Evolutionary conservation across 2,329 filamentous ascomycete species (phyloP), one percentile per base, ranked within the genome.

Genomic region (Samsoniella hepiali): DNA sequence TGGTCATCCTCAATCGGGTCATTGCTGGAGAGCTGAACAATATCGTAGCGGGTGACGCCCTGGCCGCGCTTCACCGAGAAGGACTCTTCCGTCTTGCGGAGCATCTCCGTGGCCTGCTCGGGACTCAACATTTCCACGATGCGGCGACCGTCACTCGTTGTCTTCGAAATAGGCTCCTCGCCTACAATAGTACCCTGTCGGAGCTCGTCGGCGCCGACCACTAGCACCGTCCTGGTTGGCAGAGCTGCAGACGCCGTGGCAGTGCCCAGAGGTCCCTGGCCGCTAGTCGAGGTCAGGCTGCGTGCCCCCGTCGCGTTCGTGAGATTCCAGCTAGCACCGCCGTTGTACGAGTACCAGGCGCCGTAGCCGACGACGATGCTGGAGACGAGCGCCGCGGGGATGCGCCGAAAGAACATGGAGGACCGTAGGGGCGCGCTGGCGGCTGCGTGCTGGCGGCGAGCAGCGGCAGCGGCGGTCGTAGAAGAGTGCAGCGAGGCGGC

Each of bases 1-100:
- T 99, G 95, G 73, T 99, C 96, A 72, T 99, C 95, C 78, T 99
- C 95, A 64, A 99, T 99, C 0, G 95, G 95, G 70, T 96, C 91
- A 75, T 99, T 99, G 80, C 92, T 97, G 10, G 94, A 91, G 65
- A 98, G 84, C 76, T 99, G 95, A 31, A 95, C 93, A 9, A 97
- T 82, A 76, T 99, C 95, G 73, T 99, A 99, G 68, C 95, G 88
- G 67, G 97, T 88, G 45, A 99, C 94, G 44, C 95, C 95, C 74
- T 91, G 86, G 15, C 95, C 96, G 59, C 95, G 83, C 65, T 92
- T 92, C 47, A 99, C 91, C 10, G 93, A 81, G 76, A 93, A 98
- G 36, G 93, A 97, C 78, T 96, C 88, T 77, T 99, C 93, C 72
- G 91, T 91, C 74, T 90, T 88, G 69, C 95, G 85, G 71, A 99